Evolutionary conservation across 331 rosid species (phyloP).

Genomic region (Phaseolus coccineus): DNA sequence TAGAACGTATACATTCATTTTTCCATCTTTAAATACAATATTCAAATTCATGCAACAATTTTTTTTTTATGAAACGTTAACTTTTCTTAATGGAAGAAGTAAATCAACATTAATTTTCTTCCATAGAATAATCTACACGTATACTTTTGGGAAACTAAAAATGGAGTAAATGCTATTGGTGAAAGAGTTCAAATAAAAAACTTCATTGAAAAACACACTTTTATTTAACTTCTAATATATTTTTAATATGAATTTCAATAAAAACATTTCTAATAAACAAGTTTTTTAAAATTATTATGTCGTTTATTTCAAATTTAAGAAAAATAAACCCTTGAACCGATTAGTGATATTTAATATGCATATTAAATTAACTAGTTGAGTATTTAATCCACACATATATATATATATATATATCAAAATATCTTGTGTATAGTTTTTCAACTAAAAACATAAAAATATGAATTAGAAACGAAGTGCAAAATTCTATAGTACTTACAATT

Average conservation of each 20-base stretch:
- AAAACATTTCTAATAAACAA: no score
- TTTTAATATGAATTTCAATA: no score
- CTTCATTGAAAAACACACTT: no score
- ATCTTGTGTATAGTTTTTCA: neutral
- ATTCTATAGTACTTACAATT: slow-evolving; percentile 9
- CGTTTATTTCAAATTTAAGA: neutral
- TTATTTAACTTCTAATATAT: no score
- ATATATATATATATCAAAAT: no score
- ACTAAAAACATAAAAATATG: slow-evolving; percentile 8
- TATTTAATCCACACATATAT: neutral
- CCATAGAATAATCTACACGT: neutral
- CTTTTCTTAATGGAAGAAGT: neutral
- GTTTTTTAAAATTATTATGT: neutral
- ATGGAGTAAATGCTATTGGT: no score
- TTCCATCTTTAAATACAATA: no score
- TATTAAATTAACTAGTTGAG: neutral
- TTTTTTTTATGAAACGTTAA: neutral
- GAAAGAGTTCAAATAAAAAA: no score
- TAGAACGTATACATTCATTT: no score
- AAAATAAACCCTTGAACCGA: neutral
- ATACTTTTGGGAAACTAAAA: neutral
- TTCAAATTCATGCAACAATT: no score
- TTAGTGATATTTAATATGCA: neutral
- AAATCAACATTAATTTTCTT: neutral
- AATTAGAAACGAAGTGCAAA: slow-evolving; percentile 28